These are phyloP conservation scores for Hymenoscyphus linearis DNA, from an alignment of 2,329 filamentous ascomycete genomes.

Conservation along the genomic window DNA sequence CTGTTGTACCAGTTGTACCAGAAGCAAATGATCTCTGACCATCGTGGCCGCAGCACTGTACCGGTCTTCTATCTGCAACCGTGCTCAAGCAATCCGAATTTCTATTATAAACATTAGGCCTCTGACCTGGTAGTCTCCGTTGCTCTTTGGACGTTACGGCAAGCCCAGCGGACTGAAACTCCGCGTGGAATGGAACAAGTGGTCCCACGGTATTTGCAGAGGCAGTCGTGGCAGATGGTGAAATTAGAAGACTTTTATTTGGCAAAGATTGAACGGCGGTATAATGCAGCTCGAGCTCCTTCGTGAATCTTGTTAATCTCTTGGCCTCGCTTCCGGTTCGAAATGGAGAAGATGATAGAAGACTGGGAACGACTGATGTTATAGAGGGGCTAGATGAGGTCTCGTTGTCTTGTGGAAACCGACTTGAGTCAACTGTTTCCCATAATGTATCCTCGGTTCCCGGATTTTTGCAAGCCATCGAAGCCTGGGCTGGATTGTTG, in stretches of 20 bases:
- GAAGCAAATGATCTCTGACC: conserved; percentile 16
- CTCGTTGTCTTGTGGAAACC: conserved; percentile 4
- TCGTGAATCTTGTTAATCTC: conserved; percentile 38
- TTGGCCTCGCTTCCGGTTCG: conserved; percentile 41
- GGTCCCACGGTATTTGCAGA: conserved; percentile 45
- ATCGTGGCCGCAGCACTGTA: background rate
- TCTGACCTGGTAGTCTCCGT: conserved; percentile 11
- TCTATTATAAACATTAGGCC: conserved; percentile 15
- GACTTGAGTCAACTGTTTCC: conserved; percentile 5
- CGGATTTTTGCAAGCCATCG: background rate
- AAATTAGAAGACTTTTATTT: conserved; percentile 31
- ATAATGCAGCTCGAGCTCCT: conserved; percentile 39
- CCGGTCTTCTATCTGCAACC: background rate
- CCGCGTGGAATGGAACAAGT: conserved; percentile 46
- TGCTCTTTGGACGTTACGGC: conserved; percentile 51
- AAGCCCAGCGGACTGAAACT: conserved; percentile 50
- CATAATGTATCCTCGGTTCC: background rate
- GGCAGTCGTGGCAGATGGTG: conserved; percentile 32
- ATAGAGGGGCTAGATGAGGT: conserved; percentile 9
- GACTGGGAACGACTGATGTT: conserved; percentile 17
- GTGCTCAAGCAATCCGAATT: conserved; percentile 8
- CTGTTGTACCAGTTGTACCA: conserved; percentile 20
- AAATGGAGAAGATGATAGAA: conserved; percentile 29
- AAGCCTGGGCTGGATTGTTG: background rate
- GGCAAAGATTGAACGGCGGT: conserved; percentile 36